Percentiles rank a stretch among this genome's conserved stretches.
These are phyloP conservation scores for Suhomyces pyralidae DNA, from an alignment of 805 yeast species.

Conservation along the genomic window DNA sequence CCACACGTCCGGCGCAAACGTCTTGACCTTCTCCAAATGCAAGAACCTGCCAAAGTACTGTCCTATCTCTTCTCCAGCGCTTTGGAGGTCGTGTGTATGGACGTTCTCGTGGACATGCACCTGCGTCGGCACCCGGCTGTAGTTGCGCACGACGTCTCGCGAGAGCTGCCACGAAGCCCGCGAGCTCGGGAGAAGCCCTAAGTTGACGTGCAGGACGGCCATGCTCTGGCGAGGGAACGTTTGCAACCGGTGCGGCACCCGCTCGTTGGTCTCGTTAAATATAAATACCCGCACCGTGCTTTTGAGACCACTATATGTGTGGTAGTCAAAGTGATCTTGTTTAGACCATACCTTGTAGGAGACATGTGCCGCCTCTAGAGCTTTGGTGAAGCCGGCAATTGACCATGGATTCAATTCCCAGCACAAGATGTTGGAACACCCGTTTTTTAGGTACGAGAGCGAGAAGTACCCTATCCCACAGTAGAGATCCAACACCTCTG, in stretches of 20 bases:
- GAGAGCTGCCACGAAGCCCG: slow-evolving; percentile 58
- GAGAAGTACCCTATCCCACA: slow-evolving; percentile 87
- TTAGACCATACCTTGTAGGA: slow-evolving; percentile 27
- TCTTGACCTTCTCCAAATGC: slow-evolving; percentile 66
- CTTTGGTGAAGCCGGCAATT: slow-evolving; percentile 62
- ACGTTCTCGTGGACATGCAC: slow-evolving; percentile 80
- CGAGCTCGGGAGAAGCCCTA: slow-evolving; percentile 78
- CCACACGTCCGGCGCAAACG: slow-evolving; percentile 86
- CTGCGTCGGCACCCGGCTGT: slow-evolving; percentile 3
- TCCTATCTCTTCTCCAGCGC: slow-evolving; percentile 21
- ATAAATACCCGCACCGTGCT: slow-evolving; percentile 40
- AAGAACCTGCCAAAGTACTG: slow-evolving; percentile 11
- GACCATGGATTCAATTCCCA: slow-evolving; percentile 91
- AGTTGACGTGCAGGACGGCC: slow-evolving; percentile 58
- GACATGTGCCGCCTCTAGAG: slow-evolving; percentile 47
- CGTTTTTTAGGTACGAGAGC: slow-evolving; percentile 56
- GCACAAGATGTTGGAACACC: slow-evolving; percentile 56
- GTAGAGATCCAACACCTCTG: slow-evolving; percentile 64
- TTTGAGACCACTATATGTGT: slow-evolving; percentile 15
- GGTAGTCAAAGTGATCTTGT: slow-evolving; percentile 27
- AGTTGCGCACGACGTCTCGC: slow-evolving; percentile 15
- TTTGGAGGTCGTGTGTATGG: slow-evolving; percentile 38
- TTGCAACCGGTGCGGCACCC: slow-evolving; percentile 42
- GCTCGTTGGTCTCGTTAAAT: slow-evolving; percentile 63
- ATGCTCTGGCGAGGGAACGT: slow-evolving; percentile 13